Conservation (phyloP, 2,329 filamentous ascomycete species). For the Cladosporium sp. region DNA sequence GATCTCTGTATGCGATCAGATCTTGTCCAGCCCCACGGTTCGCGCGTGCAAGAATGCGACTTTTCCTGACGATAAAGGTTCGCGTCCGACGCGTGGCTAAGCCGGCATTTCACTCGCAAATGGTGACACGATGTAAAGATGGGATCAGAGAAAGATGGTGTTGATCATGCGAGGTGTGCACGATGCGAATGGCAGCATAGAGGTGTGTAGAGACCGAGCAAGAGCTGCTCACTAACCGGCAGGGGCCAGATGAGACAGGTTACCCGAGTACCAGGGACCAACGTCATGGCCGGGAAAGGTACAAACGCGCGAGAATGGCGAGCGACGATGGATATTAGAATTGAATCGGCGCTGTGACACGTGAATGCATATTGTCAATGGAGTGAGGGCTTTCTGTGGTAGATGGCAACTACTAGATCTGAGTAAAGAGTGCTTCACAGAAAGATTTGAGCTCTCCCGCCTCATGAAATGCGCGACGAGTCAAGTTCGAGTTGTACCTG, state of each 20-base stretch:
- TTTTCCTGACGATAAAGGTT: conserved; percentile 4
- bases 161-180: conserved; percentile 1
- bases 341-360: no score
- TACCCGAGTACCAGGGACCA: no score
- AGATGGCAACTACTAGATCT: no score
- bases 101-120: conserved; percentile 3
- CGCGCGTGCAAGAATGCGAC: conserved; percentile 5
- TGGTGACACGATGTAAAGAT: neutral
- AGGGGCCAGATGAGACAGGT: no score
- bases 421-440: no score
- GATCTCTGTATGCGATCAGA: neutral
- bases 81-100: conserved; percentile 7
- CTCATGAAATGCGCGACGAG: no score
- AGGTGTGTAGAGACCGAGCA: neutral
- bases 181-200: neutral
- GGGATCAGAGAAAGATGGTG: neutral
- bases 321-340: no score
- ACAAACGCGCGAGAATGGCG: no score
- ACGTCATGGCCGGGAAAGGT: no score
- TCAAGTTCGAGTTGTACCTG: no score
- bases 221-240: neutral
- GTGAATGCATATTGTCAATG: neutral
- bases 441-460: no score
- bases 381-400: neutral
- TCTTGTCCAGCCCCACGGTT: conserved; percentile 1